Base-by-base conservation (phyloP, 805 yeast genomes). In the Hanseniaspora clermontiae region DNA sequence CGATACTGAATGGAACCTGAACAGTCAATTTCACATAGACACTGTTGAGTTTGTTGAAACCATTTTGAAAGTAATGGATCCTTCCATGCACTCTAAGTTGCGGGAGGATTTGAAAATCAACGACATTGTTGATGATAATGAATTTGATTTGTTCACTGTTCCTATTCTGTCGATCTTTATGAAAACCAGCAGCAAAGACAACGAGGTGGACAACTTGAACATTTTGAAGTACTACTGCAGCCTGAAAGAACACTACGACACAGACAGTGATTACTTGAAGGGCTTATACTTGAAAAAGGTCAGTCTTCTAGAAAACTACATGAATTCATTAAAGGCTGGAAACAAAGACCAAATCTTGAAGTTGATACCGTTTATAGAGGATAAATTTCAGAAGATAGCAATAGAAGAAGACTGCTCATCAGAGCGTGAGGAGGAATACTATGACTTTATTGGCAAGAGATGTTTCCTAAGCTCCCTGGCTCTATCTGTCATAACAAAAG, bases 391-490 rank as follows among this genome's bases (percentile, higher is more conserved):
- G 20, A 9, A 36, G 17, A 52, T 45, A n/a, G 12, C 37, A 14
- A 31, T 45, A 17, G 24, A 24, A 12, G 29, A 11, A n/a, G 31
- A 29, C n/a, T 29, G 37, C n/a, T 45, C 37, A 5, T 12, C 38
- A 45, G 48, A 45, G 5, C 48, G 29, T 8, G 48, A 38, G 29
- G 19, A 27, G 10, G 19, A 17, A 5, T 29, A 43, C 19, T 36
- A 45, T 11, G 56, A 52, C 19, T 52, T 52, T 19, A 45, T 52
- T 32, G 56, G 56, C 15, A 52, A 52, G 29, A 52, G 31, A 11
- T 52, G 56, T 45, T 52, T 20, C n/a, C 37, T 52, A 19, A 17
- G 50, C 31, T 32, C 43, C 2, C 27, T 52, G 24, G 50, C 50
- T 4, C 14, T 52, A 14, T 43, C 50, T 17, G 56, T 52, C 6